Percentiles rank a stretch among this genome's conserved stretches.
These are phyloP conservation scores for Exophiala lecanii-corni DNA, from an alignment of 2,329 filamentous ascomycete species.

Conservation along the genomic window DNA sequence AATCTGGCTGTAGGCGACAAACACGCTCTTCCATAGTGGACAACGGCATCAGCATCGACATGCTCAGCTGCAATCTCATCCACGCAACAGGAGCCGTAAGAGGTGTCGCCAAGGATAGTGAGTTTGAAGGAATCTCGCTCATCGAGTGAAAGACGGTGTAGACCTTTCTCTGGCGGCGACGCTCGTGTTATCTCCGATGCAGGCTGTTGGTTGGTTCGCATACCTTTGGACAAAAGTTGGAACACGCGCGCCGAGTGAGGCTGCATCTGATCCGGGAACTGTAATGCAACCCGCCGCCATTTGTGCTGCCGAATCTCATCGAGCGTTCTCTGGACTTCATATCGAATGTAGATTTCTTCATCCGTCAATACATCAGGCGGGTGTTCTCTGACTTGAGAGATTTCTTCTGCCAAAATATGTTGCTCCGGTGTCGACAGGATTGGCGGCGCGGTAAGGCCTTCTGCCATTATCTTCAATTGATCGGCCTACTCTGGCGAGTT, in stretches of 20 bases:
- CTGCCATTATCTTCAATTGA: no score
- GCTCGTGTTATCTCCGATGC: slow-evolving; percentile 2
- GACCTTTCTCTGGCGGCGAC: slow-evolving; percentile 3
- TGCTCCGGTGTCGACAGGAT: slow-evolving; percentile 60
- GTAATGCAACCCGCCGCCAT: slow-evolving; percentile 78
- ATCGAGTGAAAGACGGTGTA: slow-evolving; percentile 8
- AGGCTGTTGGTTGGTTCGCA: slow-evolving; percentile 32
- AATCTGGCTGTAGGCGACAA: slow-evolving; percentile 82
- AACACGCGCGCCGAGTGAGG: slow-evolving; percentile 78
- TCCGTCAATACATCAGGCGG: slow-evolving; percentile 46
- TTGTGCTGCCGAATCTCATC: slow-evolving; percentile 65
- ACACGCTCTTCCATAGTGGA: slow-evolving; percentile 91
- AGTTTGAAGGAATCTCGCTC: slow-evolving; percentile 44
- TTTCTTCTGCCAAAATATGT: slow-evolving; percentile 54
- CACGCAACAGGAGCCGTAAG: slow-evolving; percentile 94
- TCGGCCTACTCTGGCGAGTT: no score
- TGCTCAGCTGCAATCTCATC: slow-evolving; percentile 97
- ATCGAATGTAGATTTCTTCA: slow-evolving; percentile 68
- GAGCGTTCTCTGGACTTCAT: slow-evolving; percentile 80
- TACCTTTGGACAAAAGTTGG: slow-evolving; percentile 55
- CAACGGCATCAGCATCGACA: slow-evolving; percentile 79
- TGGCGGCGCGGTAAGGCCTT: slow-evolving; percentile 44
- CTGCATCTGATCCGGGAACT: slow-evolving; percentile 93
- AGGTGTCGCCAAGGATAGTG: slow-evolving; percentile 89
- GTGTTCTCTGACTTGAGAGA: slow-evolving; percentile 29